Evolutionary conservation across 768 basidiomycete species (phyloP).

Genomic region (Trametes meyenii): DNA sequence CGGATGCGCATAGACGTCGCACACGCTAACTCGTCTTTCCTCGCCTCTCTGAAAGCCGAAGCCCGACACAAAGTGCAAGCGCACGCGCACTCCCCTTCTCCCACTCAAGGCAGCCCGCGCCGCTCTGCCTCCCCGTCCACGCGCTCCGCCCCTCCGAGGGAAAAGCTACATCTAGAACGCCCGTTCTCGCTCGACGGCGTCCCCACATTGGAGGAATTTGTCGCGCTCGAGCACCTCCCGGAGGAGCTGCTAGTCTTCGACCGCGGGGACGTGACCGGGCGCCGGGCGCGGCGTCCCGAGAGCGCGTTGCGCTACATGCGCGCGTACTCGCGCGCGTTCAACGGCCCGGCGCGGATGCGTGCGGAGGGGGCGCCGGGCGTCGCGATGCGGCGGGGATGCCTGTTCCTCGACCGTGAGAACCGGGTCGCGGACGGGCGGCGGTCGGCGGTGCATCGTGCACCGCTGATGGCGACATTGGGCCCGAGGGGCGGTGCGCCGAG

Average conservation of each 20-base stretch:
- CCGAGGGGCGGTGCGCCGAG: slow-evolving; percentile 9
- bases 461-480: slow-evolving; percentile 46
- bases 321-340: slow-evolving; percentile 12
- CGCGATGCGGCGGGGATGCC: slow-evolving; percentile 27
- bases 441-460: slow-evolving; percentile 52
- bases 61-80: neutral
- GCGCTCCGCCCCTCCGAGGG: neutral
- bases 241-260: slow-evolving; percentile 32
- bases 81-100: neutral
- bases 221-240: slow-evolving; percentile 28
- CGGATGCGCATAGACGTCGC: neutral
- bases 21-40: neutral
- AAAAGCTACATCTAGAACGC: neutral
- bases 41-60: neutral
- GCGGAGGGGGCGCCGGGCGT: neutral
- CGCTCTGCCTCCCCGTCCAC: neutral
- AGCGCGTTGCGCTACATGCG: slow-evolving; percentile 24
- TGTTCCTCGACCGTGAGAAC: slow-evolving; percentile 49
- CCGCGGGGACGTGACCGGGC: slow-evolving; percentile 11
- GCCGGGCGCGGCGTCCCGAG: neutral
- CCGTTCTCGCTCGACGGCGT: slow-evolving; percentile 21
- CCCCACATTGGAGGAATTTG: slow-evolving; percentile 30
- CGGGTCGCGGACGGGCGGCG: slow-evolving; percentile 52
- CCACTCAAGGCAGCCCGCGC: neutral
- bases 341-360: neutral